Percentiles rank a stretch among this genome's conserved stretches.
Evolutionary conservation across 2,329 filamentous ascomycete species (phyloP).

Genomic region (Colletotrichum somersetense): DNA sequence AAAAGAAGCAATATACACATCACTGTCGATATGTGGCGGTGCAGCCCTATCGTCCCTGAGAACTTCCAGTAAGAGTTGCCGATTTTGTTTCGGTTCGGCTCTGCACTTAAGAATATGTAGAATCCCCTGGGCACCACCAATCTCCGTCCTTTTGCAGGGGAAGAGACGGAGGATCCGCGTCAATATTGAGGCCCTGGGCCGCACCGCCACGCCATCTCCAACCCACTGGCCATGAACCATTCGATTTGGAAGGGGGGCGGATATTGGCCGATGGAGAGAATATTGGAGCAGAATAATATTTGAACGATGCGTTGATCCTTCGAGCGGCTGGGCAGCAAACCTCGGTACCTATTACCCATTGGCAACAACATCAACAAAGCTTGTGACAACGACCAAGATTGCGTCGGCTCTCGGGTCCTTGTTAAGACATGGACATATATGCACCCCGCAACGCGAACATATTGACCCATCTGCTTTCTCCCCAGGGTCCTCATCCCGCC

Average conservation of each 20-base stretch:
- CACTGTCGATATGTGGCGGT: conserved; percentile 38
- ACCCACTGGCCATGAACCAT: conserved; percentile 2
- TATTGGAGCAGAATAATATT: background rate
- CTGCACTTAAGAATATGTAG: background rate
- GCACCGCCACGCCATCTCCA: background rate
- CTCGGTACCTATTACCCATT: background rate
- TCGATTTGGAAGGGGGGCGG: conserved; percentile 10
- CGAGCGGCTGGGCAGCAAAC: conserved; percentile 6
- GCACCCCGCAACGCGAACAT: conserved; percentile 37
- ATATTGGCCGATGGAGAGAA: conserved; percentile 32
- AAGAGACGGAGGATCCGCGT: conserved; percentile 9
- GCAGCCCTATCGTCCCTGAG: conserved; percentile 45
- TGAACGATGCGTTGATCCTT: background rate
- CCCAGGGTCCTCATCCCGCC: conserved; percentile 11
- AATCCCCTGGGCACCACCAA: conserved; percentile 14
- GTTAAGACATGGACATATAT: conserved; percentile 8
- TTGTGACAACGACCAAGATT: conserved; percentile 9
- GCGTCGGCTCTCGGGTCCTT: conserved; percentile 20
- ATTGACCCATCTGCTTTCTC: conserved; percentile 2
- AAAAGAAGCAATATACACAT: conserved; percentile 24
- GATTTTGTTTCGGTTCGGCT: conserved; percentile 24
- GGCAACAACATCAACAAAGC: conserved; percentile 5
- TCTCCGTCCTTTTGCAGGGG: conserved; percentile 22
- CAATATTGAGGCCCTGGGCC: conserved; percentile 9
- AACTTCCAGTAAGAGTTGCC: background rate